Evolutionary conservation across 2,329 filamentous ascomycete species (phyloP).

Genomic region (Aureobasidium musti): DNA sequence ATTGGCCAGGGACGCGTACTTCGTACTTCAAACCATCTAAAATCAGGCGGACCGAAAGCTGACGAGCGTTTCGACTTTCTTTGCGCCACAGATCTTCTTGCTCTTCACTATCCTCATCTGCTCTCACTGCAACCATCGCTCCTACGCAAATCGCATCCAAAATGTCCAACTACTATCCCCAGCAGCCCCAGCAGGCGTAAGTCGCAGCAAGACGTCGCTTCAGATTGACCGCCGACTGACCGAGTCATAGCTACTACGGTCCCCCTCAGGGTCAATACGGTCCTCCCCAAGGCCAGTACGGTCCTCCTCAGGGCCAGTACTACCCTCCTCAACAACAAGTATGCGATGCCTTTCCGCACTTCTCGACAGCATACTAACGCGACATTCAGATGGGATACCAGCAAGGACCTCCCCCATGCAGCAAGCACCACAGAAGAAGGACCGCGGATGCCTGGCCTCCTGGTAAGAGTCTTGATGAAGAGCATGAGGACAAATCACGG

Average conservation of each 20-base stretch:
- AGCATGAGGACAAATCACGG: neutral
- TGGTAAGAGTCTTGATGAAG: constrained; percentile 39
- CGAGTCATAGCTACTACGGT: constrained; percentile 38
- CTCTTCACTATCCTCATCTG: neutral
- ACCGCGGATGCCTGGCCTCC: constrained; percentile 54
- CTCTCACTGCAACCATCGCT: neutral
- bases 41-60: constrained; percentile 25
- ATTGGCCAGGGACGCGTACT: constrained; percentile 23
- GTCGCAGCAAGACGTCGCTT: constrained; percentile 33
- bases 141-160: constrained; percentile 23
- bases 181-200: constrained; percentile 46
- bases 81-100: constrained; percentile 24
- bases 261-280: constrained; percentile 37
- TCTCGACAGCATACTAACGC: neutral
- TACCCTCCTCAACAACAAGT: constrained; percentile 40
- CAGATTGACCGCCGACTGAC: constrained; percentile 18
- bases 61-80: constrained; percentile 12
- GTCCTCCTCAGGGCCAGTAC: constrained; percentile 37
- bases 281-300: constrained; percentile 39
- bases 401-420: constrained; percentile 49
- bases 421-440: constrained; percentile 48
- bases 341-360: neutral
- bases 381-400: constrained; percentile 43
- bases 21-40: constrained; percentile 21
- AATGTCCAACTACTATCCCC: constrained; percentile 51